A percentile compares a stretch with the other conserved stretches of the same genome.
These are phyloP conservation scores for Neohortaea acidophila DNA, from an alignment of 495 filamentous ascomycete genomes.

Conservation along the genomic window DNA sequence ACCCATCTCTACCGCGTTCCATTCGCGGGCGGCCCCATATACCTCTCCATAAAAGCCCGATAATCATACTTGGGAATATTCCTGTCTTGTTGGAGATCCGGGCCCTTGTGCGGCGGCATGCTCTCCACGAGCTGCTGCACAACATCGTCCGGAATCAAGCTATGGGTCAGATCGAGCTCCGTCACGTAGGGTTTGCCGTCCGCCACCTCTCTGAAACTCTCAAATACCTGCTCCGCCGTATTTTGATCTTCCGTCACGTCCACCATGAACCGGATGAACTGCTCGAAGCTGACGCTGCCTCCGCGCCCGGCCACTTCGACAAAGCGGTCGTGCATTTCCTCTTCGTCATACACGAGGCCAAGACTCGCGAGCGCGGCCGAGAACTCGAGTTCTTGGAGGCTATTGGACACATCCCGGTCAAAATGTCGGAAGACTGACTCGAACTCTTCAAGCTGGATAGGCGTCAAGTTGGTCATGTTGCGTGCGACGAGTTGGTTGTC, in stretches of 20 bases:
- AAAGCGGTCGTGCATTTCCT: conserved; percentile 92
- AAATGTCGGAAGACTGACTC: conserved; percentile 96
- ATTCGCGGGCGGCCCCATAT: conserved; percentile 29
- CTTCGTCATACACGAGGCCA: conserved; percentile 83
- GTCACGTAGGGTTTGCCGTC: conserved; percentile 98
- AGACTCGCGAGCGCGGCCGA: conserved; percentile 84
- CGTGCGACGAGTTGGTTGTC: conserved; percentile 95
- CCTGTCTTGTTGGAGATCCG: conserved; percentile 63
- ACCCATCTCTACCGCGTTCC: not conserved
- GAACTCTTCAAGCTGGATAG: conserved; percentile 95
- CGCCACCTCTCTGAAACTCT: conserved; percentile 89
- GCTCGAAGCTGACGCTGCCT: conserved; percentile 81
- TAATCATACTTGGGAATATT: conserved; percentile 76
- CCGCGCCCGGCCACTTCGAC: conserved; percentile 51
- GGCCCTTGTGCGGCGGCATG: conserved; percentile 67
- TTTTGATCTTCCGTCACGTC: conserved; percentile 97
- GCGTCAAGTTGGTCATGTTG: conserved; percentile 96
- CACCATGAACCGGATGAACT: conserved; percentile 98
- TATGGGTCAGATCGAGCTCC: conserved; percentile 88
- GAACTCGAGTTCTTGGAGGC: conserved; percentile 87
- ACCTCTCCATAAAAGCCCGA: conserved; percentile 78
- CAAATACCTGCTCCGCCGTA: conserved; percentile 92
- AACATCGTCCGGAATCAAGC: conserved; percentile 83
- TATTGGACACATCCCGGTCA: conserved; percentile 82
- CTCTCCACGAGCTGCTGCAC: conserved; percentile 80